A percentile compares a stretch with the other conserved stretches of the same genome.
Conservation (phyloP, 345 rosid genomes). For the Mallotus nudiflorus region DNA sequence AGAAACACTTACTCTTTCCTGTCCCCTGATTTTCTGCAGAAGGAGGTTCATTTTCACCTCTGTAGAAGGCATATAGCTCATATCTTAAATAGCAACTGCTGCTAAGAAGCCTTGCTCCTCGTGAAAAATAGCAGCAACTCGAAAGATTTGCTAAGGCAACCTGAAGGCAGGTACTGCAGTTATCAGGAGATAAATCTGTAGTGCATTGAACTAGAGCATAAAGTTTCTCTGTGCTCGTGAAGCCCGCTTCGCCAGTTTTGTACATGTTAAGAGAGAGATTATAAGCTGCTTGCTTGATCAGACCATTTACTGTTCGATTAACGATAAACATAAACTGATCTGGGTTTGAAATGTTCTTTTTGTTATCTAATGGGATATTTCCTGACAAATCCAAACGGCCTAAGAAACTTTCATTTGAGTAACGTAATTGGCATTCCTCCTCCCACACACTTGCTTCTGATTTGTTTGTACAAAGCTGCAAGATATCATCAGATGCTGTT, state of each 20-base stretch:
- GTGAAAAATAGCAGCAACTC: slow-evolving; percentile 23
- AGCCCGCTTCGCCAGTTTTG: slow-evolving; percentile 3
- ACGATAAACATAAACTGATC: slow-evolving; percentile 21
- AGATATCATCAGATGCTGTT: slow-evolving; percentile 20
- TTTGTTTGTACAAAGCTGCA: slow-evolving; percentile 23
- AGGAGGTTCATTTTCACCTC: slow-evolving; percentile 19
- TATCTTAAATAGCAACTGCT: slow-evolving; percentile 48
- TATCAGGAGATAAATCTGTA: slow-evolving; percentile 26
- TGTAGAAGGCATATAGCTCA: slow-evolving; percentile 39
- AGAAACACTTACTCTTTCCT: slow-evolving; percentile 22
- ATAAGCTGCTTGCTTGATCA: slow-evolving; percentile 23
- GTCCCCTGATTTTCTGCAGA: slow-evolving; percentile 6
- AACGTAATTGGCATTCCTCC: slow-evolving; percentile 39
- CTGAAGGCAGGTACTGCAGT: slow-evolving; percentile 37
- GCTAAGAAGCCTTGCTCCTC: slow-evolving; percentile 40
- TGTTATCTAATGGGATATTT: slow-evolving; percentile 21
- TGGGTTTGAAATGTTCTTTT: slow-evolving; percentile 22
- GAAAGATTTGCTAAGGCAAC: slow-evolving; percentile 30
- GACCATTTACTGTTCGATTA: slow-evolving; percentile 25
- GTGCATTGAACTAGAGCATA: slow-evolving; percentile 42
- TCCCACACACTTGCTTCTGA: slow-evolving; percentile 39
- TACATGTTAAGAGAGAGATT: slow-evolving; percentile 13
- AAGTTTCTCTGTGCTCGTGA: slow-evolving; percentile 11
- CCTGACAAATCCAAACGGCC: slow-evolving; percentile 32
- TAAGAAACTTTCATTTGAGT: slow-evolving; percentile 27